Conservation (phyloP, 2,329 filamentous ascomycete genomes). For the Aureobasidium sp. region DNA sequence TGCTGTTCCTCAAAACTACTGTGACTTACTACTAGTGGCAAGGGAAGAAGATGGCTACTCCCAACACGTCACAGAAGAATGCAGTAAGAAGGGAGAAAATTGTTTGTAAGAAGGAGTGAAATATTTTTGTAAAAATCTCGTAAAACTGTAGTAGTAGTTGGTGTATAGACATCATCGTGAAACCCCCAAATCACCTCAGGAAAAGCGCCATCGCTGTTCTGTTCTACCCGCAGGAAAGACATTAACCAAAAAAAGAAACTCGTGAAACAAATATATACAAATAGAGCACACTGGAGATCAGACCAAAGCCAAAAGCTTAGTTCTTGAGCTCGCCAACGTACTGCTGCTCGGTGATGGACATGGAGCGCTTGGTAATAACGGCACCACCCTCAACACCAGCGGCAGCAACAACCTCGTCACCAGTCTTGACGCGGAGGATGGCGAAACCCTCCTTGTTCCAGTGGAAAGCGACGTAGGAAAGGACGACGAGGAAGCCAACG, state of each 20-base stretch:
- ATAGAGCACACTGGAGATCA: not conserved
- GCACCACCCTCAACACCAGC: slow-evolving; percentile 26
- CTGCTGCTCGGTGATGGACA: slow-evolving; percentile 10
- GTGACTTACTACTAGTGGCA: too few species aligned
- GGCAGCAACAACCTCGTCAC: slow-evolving; percentile 20
- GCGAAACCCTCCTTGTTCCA: slow-evolving; percentile 25
- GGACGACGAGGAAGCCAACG: slow-evolving; percentile 35
- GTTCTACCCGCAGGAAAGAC: not conserved
- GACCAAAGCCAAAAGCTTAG: not conserved
- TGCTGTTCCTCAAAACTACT: too few species aligned
- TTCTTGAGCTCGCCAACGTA: slow-evolving; percentile 4
- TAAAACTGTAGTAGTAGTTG: not conserved
- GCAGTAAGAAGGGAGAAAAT: too few species aligned
- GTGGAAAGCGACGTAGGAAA: slow-evolving; percentile 26
- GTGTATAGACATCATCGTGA: not conserved
- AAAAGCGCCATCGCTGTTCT: slow-evolving; percentile 10
- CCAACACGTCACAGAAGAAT: too few species aligned
- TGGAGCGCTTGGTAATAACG: slow-evolving; percentile 14
- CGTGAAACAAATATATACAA: not conserved
- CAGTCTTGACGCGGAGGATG: slow-evolving; percentile 24
- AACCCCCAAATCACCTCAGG: not conserved
- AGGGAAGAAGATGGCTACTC: too few species aligned
- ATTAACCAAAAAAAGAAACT: not conserved
- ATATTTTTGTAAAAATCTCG: too few species aligned
- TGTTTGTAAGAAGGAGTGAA: too few species aligned